phyloP scores from a whole-genome alignment of 345 rosid genomes.

The Populus euphratica region DNA sequence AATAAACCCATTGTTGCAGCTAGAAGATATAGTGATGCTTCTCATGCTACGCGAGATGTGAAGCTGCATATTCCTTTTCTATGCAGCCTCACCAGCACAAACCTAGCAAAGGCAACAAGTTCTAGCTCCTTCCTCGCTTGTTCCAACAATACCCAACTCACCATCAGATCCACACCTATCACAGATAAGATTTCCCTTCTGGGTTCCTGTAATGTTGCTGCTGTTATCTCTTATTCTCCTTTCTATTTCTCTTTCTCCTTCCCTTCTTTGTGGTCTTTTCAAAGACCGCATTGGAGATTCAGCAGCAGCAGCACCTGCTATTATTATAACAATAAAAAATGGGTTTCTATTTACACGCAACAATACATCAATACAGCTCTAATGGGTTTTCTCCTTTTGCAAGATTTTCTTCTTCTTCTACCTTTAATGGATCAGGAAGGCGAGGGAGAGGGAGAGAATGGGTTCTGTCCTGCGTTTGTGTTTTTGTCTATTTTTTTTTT shows the following conservation, averaged over 20 bases:
- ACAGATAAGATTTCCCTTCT: slow-evolving; percentile 16
- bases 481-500: neutral
- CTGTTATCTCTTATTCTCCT: neutral
- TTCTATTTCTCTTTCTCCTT: slow-evolving; percentile 1
- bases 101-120: slow-evolving; percentile 11
- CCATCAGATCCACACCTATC: slow-evolving; percentile 73
- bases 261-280: slow-evolving; percentile 36
- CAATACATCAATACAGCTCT: neutral
- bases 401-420: slow-evolving; percentile 8
- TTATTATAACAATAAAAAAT: neutral
- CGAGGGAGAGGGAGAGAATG: slow-evolving; percentile 26
- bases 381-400: slow-evolving; percentile 20
- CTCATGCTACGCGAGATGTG: slow-evolving; percentile 99
- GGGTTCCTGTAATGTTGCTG: slow-evolving; percentile 7
- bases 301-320: neutral
- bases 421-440: slow-evolving; percentile 24
- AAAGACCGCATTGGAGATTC: slow-evolving; percentile 66
- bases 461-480: slow-evolving; percentile 10
- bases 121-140: slow-evolving; percentile 20
- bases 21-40: slow-evolving; percentile 98
- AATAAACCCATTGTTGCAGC: slow-evolving; percentile 78
- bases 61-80: slow-evolving; percentile 90
- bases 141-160: slow-evolving; percentile 44
- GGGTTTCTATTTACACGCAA: neutral
- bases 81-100: slow-evolving; percentile 60